Conservation (phyloP, 2,329 filamentous ascomycete genomes). For the Hypocrella siamensis region DNA sequence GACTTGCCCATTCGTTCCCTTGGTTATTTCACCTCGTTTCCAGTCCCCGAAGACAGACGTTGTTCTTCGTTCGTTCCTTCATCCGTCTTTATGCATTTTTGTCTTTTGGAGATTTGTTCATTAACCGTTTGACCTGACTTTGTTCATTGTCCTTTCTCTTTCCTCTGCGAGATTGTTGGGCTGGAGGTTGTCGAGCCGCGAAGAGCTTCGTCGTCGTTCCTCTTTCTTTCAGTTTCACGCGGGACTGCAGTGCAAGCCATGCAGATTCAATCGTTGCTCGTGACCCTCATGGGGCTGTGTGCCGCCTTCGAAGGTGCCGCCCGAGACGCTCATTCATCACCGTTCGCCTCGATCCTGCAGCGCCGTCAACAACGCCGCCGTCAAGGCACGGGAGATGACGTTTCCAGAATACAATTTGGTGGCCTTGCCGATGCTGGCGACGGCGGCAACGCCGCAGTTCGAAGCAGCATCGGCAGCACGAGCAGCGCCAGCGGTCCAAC, state of each 20-base stretch:
- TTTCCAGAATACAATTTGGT: too few species aligned
- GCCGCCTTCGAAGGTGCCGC: conserved; percentile 25
- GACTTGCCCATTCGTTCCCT: too few species aligned
- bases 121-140: too few species aligned
- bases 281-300: conserved; percentile 28
- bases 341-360: conserved; percentile 20
- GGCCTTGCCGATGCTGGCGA: not conserved
- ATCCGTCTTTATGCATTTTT: too few species aligned
- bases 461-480: conserved; percentile 5
- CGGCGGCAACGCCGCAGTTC: not conserved
- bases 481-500: conserved; percentile 12
- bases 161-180: too few species aligned
- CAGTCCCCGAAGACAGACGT: conserved; percentile 2
- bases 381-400: too few species aligned
- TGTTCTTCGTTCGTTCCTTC: too few species aligned
- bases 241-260: conserved; percentile 15
- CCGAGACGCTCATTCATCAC: conserved; percentile 20
- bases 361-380: conserved; percentile 19
- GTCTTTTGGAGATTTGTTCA: too few species aligned
- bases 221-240: too few species aligned
- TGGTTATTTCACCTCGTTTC: conserved; percentile 1
- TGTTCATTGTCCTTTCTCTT: too few species aligned
- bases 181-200: too few species aligned
- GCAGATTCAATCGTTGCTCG: conserved; percentile 33
- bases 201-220: too few species aligned